Evolutionary conservation across 106 monocot genomes (phyloP), one percentile per base, ranked within the genome.

Genomic region (Dendrobium officinale): DNA sequence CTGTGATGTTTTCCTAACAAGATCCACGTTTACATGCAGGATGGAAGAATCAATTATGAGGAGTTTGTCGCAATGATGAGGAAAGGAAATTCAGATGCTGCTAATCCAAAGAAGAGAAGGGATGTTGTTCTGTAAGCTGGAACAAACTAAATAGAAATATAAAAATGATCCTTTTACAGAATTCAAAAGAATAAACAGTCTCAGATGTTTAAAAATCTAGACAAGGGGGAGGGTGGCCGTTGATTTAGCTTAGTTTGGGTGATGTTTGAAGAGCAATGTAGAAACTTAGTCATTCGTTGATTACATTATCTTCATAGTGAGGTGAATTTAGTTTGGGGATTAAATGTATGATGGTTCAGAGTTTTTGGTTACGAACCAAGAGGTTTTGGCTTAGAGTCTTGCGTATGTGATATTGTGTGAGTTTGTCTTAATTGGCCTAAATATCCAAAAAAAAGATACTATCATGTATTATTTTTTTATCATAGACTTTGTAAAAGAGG

Each of bases 31-130:
- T 49, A n/a, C 29, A 8, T 76, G 49, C 85, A 95, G 92, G 92
- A 95, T 78, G 93, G 93, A 66, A 89, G 86, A 83, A 93, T 93
- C 41, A 85, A 93, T 70, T 93, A 93, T 45, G 86, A 85, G 8
- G 93, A 93, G 77, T 93, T 93, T 73, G 89, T 81, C 31, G 89
- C 83, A n/a, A 89, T 89, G 89, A 89, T 89, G 84, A 78, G 77
- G 79, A 89, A 89, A 77, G 86, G 89, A 29, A 86, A 79, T 73
- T 88, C 88, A 18, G 91, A 91, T 9, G 18, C 66, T 1, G 18
- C 41, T n/a, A 85, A 88, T 54, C 84, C 88, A 5, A 91, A 88
- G 85, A 91, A 91, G 85, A 73, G 91, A 29, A 77, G 91, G n/a
- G 86, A 88, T 42, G 72, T 91, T 1, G 55, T 86, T 40, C 4